These are phyloP conservation scores for Elongisporangium prolatum DNA, from an alignment of 352 stramenopile species.

Conservation along the genomic window DNA sequence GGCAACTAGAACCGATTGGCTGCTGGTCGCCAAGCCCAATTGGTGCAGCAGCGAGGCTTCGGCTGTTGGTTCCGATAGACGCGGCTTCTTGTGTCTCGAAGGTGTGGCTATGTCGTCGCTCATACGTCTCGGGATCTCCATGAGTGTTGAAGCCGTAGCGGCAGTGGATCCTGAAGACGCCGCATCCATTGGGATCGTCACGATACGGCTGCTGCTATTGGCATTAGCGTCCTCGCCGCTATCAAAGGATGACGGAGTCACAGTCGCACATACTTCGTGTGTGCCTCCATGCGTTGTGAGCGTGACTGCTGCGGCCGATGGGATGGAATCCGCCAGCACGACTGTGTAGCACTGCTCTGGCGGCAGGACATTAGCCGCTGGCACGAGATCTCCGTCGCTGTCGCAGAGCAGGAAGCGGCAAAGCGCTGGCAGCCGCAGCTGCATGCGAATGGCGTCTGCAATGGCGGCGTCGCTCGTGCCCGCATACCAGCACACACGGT, in stretches of 20 bases:
- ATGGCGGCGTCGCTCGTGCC: constrained; percentile 48
- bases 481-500: constrained; percentile 49
- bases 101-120: too few species aligned
- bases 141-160: too few species aligned
- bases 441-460: constrained; percentile 34
- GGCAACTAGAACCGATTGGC: too few species aligned
- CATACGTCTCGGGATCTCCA: too few species aligned
- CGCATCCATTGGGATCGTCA: constrained; percentile 1
- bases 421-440: constrained; percentile 17
- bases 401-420: constrained; percentile 39
- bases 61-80: too few species aligned
- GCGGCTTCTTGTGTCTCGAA: too few species aligned
- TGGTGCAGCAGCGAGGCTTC: too few species aligned
- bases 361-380: constrained; percentile 27
- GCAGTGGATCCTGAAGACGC: not conserved
- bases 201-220: not conserved
- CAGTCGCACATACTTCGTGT: not conserved
- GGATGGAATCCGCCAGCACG: constrained; percentile 11
- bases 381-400: constrained; percentile 38
- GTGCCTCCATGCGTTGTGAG: not conserved
- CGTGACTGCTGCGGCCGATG: not conserved
- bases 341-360: constrained; percentile 25
- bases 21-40: too few species aligned
- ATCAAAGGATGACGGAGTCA: too few species aligned
- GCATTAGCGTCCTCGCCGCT: not conserved